Evolutionary conservation across 2,329 filamentous ascomycete genomes (phyloP).

Genomic region (Pseudocercospora cruenta): DNA sequence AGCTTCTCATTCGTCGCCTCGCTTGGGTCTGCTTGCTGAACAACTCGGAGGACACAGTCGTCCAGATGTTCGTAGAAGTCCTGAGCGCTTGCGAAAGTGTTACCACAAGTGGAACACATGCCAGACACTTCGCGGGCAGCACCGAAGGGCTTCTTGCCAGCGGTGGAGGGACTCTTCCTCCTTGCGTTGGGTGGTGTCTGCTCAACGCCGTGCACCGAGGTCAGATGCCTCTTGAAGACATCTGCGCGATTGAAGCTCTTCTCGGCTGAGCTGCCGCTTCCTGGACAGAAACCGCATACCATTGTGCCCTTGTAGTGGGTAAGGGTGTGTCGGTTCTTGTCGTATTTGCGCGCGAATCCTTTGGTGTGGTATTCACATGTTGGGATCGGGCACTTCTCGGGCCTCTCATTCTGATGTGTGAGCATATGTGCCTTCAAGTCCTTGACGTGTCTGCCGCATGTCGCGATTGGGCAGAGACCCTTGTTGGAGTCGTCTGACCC

Average conservation of each 20-base stretch:
- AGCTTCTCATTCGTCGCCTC: conserved; percentile 62
- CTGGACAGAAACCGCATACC: conserved; percentile 93
- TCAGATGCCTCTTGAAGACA: conserved; percentile 93
- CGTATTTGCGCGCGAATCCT: conserved; percentile 92
- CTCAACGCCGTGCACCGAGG: conserved; percentile 87
- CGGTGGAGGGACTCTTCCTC: conserved; percentile 64
- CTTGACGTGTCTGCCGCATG: conserved; percentile 85
- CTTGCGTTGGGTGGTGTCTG: conserved; percentile 90
- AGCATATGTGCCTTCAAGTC: conserved; percentile 93
- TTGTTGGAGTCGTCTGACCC: conserved; percentile 58
- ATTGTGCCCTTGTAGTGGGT: conserved; percentile 98
- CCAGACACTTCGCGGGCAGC: conserved; percentile 78
- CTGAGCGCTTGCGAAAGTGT: conserved; percentile 82
- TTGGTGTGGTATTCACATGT: conserved; percentile 92
- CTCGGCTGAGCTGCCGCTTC: conserved; percentile 82
- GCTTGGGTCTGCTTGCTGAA: conserved; percentile 61
- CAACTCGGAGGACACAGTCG: conserved; percentile 67
- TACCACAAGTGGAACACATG: conserved; percentile 88
- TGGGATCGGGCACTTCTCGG: conserved; percentile 90
- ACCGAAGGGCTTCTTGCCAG: conserved; percentile 66
- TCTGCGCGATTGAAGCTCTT: conserved; percentile 96
- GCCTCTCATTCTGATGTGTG: conserved; percentile 86
- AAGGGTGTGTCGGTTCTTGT: conserved; percentile 91
- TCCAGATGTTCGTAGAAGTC: conserved; percentile 97
- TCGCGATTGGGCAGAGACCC: conserved; percentile 76